Percentiles rank a stretch among this genome's conserved stretches.
phyloP scores from a whole-genome alignment of 345 rosid genomes.

The Ceriops zippeliana region DNA sequence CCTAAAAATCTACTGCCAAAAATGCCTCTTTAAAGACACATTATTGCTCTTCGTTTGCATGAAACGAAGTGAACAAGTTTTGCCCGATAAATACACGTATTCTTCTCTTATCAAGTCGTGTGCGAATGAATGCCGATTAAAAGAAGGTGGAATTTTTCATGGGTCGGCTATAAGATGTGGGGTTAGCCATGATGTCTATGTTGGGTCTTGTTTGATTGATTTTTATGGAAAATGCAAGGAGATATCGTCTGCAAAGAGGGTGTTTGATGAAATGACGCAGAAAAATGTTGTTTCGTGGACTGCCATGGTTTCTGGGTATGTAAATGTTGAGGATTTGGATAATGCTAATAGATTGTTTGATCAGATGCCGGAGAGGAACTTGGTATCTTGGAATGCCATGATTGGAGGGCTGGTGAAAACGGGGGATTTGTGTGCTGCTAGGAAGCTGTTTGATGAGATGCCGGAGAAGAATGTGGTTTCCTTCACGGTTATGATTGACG shows the following conservation, averaged over 20 bases:
- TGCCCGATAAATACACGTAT: constrained; percentile 53
- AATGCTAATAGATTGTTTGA: constrained; percentile 48
- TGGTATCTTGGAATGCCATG: constrained; percentile 62
- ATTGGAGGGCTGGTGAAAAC: constrained; percentile 44
- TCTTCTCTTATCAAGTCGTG: constrained; percentile 55
- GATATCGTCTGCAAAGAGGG: constrained; percentile 43
- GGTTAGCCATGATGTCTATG: constrained; percentile 39
- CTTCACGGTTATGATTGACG: constrained; percentile 1
- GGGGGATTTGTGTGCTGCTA: constrained; percentile 44
- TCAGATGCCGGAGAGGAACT: constrained; percentile 55
- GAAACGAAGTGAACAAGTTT: constrained; percentile 34
- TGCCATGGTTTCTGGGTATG: constrained; percentile 57
- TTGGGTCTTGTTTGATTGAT: constrained; percentile 61
- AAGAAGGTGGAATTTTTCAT: constrained; percentile 50
- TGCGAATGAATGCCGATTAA: constrained; percentile 31
- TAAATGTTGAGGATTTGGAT: constrained; percentile 42
- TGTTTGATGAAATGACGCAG: constrained; percentile 56
- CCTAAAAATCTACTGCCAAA: constrained; percentile 38
- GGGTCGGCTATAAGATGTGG: constrained; percentile 47
- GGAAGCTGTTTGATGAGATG: constrained; percentile 27
- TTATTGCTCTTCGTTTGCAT: constrained; percentile 49
- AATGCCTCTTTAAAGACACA: constrained; percentile 26
- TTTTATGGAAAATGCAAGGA: constrained; percentile 60
- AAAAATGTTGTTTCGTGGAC: constrained; percentile 75
- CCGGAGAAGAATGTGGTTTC: background rate